Percentiles rank a stretch among this genome's conserved stretches.
Conservation (phyloP, 73 alveolate species). For the Paramecium octaurelia region DNA sequence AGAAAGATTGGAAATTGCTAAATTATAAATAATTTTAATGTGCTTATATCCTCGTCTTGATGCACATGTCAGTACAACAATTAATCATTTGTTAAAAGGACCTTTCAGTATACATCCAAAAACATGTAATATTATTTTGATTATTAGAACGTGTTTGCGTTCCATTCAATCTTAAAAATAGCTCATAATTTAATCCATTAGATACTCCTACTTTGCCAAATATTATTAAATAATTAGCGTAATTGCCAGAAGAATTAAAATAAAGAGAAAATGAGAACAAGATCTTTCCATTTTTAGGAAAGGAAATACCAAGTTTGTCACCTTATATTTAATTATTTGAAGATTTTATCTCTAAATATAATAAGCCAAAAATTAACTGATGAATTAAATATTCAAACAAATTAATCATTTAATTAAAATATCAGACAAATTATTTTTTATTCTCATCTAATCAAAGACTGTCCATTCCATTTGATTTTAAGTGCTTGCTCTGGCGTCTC, state of each 20-base stretch:
- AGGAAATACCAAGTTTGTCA: background rate
- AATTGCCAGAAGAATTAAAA: background rate
- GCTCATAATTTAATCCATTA: conserved; percentile 64
- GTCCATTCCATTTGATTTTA: conserved; percentile 26
- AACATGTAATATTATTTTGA: conserved; percentile 70
- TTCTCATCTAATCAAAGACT: background rate
- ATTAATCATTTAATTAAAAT: background rate
- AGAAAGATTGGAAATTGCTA: conserved; percentile 18
- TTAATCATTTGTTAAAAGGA: conserved; percentile 93
- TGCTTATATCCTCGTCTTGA: conserved; percentile 95
- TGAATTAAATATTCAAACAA: background rate
- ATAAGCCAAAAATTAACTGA: background rate
- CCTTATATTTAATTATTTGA: background rate
- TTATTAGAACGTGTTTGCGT: conserved; percentile 77
- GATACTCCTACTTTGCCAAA: conserved; percentile 64
- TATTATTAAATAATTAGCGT: background rate
- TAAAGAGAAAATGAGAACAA: background rate
- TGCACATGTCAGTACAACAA: conserved; percentile 93
- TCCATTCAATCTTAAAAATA: conserved; percentile 76
- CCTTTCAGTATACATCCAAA: conserved; percentile 98
- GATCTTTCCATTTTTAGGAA: background rate
- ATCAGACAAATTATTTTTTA: background rate
- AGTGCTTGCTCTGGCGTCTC: background rate
- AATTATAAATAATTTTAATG: conserved; percentile 68
- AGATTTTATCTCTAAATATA: background rate